A percentile compares a stretch with the other conserved stretches of the same genome.
Conservation (phyloP, 208 protist genomes). For the Acanthamoeba triangularis region DNA sequence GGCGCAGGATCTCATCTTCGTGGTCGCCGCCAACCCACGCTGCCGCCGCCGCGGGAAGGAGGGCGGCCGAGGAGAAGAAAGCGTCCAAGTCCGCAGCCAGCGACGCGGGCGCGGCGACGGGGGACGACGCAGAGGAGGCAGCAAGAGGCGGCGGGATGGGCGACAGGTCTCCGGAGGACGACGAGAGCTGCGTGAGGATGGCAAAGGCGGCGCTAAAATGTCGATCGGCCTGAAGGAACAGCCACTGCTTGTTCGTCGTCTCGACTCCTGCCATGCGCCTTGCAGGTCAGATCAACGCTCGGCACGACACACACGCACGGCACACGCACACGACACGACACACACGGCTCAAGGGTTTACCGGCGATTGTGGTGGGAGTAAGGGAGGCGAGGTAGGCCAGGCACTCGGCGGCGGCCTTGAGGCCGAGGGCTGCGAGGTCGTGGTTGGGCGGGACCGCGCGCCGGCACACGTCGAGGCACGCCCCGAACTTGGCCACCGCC, state of each 20-base stretch:
- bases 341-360: too few relatives aligned
- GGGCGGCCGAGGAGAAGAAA: not conserved
- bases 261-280: too few relatives aligned
- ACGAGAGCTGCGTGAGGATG: not conserved
- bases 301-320: too few relatives aligned
- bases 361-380: not conserved
- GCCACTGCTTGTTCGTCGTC: not conserved
- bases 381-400: not conserved
- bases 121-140: not conserved
- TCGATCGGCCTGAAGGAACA: constrained; percentile 32
- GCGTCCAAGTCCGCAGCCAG: not conserved
- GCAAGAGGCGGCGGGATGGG: not conserved
- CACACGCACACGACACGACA: too few relatives aligned
- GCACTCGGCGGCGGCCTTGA: constrained; percentile 61
- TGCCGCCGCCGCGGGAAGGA: not conserved
- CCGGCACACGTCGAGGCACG: not conserved
- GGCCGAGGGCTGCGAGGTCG: constrained; percentile 16
- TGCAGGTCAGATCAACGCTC: too few relatives aligned
- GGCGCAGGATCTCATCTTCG: constrained; percentile 18
- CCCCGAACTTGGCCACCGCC: not conserved
- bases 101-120: not conserved
- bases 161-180: not conserved
- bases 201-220: not conserved
- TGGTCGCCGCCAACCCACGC: constrained; percentile 22
- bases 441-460: constrained; percentile 15